Percentiles rank a stretch among this genome's conserved stretches.
Conservation (phyloP, 192 early-diverging fungal genomes). For the Entomortierella beljakovae region DNA sequence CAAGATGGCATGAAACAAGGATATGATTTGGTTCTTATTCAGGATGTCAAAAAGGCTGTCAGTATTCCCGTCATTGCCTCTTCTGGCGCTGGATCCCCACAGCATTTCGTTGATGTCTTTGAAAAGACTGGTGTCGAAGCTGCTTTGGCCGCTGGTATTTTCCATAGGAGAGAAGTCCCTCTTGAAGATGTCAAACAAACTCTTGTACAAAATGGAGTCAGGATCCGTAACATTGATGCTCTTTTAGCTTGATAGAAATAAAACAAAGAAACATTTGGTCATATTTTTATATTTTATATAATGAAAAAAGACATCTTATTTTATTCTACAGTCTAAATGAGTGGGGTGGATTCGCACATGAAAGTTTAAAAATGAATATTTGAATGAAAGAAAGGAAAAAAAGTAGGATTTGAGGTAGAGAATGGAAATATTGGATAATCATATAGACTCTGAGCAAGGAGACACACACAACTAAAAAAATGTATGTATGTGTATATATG, state of each 20-base stretch:
- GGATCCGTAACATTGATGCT: constrained; percentile 62
- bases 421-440: no score
- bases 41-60: constrained; percentile 82
- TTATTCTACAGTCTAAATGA: no score
- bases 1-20: constrained; percentile 98
- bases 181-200: constrained; percentile 87
- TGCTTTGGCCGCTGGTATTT: constrained; percentile 98
- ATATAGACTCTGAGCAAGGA: no score
- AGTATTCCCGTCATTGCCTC: constrained; percentile 98
- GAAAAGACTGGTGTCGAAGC: constrained; percentile 90
- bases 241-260: constrained; percentile 33
- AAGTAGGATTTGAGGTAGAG: no score
- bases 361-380: no score
- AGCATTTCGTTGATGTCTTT: constrained; percentile 93
- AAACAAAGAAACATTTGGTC: no score
- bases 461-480: no score
- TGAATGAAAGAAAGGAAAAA: no score
- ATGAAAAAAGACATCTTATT: neutral
- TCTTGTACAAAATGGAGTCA: constrained; percentile 62
- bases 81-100: constrained; percentile 88
- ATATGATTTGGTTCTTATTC: constrained; percentile 90
- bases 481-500: no score
- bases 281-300: neutral
- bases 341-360: no score
- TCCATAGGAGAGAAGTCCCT: constrained; percentile 95